Evolutionary conservation across 2,329 filamentous ascomycete genomes (phyloP).

Genomic region (Arthrobotrys conoides): DNA sequence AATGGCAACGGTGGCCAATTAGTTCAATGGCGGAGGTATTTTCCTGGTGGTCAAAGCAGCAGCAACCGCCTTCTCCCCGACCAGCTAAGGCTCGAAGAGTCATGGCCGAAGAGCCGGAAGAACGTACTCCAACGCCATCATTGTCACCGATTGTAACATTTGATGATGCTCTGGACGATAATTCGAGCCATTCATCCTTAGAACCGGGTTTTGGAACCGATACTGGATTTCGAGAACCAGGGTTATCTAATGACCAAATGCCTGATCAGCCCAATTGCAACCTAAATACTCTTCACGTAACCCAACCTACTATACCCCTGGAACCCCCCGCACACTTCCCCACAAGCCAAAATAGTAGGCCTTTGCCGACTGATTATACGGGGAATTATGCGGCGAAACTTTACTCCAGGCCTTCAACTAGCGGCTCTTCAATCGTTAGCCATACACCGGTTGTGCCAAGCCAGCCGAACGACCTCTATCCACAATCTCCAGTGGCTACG

Average conservation of each 20-base stretch:
- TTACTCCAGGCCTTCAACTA: constrained; percentile 28
- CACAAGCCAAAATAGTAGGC: constrained; percentile 5
- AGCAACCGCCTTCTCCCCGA: constrained; percentile 1
- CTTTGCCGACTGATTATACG: constrained; percentile 1
- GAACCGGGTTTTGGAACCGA: constrained; percentile 26
- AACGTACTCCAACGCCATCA: background rate
- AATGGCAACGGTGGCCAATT: constrained; percentile 49
- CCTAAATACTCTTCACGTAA: background rate
- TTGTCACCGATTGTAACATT: background rate
- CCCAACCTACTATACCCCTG: background rate
- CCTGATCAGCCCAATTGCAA: background rate
- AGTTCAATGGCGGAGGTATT: constrained; percentile 38
- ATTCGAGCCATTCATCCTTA: constrained; percentile 7
- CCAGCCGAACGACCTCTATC: constrained; percentile 10
- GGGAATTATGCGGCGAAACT: constrained; percentile 31
- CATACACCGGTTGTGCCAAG: constrained; percentile 3
- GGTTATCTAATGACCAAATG: background rate
- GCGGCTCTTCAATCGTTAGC: constrained; percentile 7
- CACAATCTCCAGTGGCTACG: background rate
- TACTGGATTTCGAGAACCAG: constrained; percentile 7
- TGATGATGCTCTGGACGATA: constrained; percentile 19
- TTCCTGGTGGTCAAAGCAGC: constrained; percentile 32
- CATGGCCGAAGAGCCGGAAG: constrained; percentile 2
- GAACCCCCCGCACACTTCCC: constrained; percentile 2
- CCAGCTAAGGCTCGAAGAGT: background rate